Evolutionary conservation across 2,329 filamentous ascomycete species (phyloP).

Genomic region (Talaromyces funiculosus): DNA sequence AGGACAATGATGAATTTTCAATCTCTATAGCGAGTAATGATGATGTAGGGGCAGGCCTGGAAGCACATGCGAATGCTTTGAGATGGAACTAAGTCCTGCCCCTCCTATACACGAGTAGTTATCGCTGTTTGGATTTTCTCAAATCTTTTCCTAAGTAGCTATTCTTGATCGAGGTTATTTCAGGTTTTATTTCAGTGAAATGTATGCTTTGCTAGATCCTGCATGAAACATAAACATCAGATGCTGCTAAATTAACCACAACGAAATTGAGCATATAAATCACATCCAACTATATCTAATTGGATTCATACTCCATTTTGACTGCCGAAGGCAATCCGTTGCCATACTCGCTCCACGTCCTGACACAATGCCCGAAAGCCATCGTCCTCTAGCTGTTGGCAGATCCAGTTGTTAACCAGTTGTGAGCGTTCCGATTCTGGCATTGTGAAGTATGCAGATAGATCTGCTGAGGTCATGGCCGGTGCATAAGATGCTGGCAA

Average conservation of each 20-base stretch:
- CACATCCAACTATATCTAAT: background rate
- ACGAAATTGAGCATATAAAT: background rate
- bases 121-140: no score
- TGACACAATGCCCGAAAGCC: conserved; percentile 36
- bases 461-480: conserved; percentile 18
- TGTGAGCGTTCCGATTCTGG: conserved; percentile 29
- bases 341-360: conserved; percentile 38
- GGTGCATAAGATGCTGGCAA: background rate
- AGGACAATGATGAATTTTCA: background rate
- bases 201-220: background rate
- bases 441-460: conserved; percentile 27
- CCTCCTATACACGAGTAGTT: no score
- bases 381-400: conserved; percentile 37
- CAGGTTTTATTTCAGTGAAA: background rate
- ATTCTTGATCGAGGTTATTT: no score
- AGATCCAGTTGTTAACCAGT: conserved; percentile 38
- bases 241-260: background rate
- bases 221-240: background rate
- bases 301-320: background rate
- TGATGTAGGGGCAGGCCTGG: background rate
- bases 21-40: background rate
- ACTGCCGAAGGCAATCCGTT: conserved; percentile 34
- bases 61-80: background rate
- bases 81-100: background rate
- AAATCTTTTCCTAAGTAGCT: no score